phyloP scores from a whole-genome alignment of 352 stramenopile species.

The Phytopythium montanum region DNA sequence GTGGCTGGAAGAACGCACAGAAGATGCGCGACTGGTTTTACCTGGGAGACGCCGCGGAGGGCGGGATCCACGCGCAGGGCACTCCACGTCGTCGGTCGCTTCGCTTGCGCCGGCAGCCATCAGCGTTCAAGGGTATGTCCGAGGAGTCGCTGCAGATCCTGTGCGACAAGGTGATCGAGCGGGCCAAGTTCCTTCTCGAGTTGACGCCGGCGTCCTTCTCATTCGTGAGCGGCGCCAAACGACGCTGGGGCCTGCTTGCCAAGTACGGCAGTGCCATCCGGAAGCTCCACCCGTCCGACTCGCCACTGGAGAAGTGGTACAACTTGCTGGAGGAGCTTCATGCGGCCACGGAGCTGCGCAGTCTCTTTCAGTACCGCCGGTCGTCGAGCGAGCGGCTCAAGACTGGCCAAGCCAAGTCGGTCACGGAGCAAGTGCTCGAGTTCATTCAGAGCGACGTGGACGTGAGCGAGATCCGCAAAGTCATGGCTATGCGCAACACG shows the following conservation, averaged over 20 bases:
- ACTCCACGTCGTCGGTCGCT: conserved; percentile 27
- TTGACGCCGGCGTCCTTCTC: conserved; percentile 74
- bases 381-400: conserved; percentile 67
- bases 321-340: conserved; percentile 75
- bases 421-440: conserved; percentile 80
- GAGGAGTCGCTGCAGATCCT: conserved; percentile 66
- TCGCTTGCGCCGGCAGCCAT: conserved; percentile 59
- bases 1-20: conserved; percentile 80
- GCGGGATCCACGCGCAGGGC: conserved; percentile 28
- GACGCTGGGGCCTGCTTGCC: conserved; percentile 61
- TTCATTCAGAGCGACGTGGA: conserved; percentile 84
- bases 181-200: conserved; percentile 67
- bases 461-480: conserved; percentile 39
- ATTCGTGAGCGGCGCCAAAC: conserved; percentile 65
- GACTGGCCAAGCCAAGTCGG: conserved; percentile 46
- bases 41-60: conserved; percentile 69
- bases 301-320: conserved; percentile 76
- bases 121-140: conserved; percentile 71
- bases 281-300: conserved; percentile 35
- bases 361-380: conserved; percentile 68
- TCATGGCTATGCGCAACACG: conserved; percentile 44
- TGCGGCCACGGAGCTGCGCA: conserved; percentile 66
- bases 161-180: conserved; percentile 67
- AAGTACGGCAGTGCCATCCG: conserved; percentile 70
- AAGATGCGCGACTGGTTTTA: conserved; percentile 89